These are phyloP conservation scores for Ceratobasidium sp. DNA, from an alignment of 1,284 basidiomycete species.

Conservation along the genomic window DNA sequence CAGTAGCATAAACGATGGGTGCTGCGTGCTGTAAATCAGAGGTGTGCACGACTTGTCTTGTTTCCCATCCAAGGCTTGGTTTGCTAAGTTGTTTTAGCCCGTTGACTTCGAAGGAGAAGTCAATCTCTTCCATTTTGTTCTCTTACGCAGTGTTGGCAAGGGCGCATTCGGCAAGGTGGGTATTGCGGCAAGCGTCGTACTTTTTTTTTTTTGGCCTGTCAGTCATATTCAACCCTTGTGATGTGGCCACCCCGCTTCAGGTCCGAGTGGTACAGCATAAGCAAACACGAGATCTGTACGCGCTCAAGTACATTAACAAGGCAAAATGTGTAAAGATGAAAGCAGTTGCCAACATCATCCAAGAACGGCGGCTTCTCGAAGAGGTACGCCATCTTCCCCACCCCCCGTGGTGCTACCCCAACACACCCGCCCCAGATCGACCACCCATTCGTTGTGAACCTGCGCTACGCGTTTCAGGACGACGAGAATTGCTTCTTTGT, in stretches of 20 bases:
- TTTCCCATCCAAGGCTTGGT: conserved; percentile 17
- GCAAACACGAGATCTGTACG: conserved; percentile 93
- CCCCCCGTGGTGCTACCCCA: conserved; percentile 19
- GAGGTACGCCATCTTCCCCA: conserved; percentile 67
- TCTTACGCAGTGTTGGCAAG: conserved; percentile 94
- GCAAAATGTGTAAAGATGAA: conserved; percentile 98
- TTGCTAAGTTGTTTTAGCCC: conserved; percentile 65
- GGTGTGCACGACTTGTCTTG: conserved; percentile 58
- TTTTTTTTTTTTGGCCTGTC: conserved; percentile 39
- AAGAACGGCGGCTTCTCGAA: conserved; percentile 90
- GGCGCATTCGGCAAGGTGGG: conserved; percentile 97
- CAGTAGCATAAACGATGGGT: conserved; percentile 66
- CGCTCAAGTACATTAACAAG: conserved; percentile 99
- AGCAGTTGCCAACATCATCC: conserved; percentile 95
- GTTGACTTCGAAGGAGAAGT: conserved; percentile 98
- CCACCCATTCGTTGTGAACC: conserved; percentile 92
- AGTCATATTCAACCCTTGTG: conserved; percentile 22
- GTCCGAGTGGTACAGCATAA: conserved; percentile 99
- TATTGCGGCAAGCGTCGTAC: conserved; percentile 40
- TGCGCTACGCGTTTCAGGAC: conserved; percentile 97
- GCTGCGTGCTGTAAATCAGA: conserved; percentile 84
- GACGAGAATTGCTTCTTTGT: conserved; percentile 99
- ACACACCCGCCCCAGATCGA: conserved; percentile 76
- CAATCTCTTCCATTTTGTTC: conserved; percentile 96
- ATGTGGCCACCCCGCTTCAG: conserved; percentile 58